Base-by-base conservation (phyloP, 192 early-diverging fungal genomes). In the Podila minutissima region DNA sequence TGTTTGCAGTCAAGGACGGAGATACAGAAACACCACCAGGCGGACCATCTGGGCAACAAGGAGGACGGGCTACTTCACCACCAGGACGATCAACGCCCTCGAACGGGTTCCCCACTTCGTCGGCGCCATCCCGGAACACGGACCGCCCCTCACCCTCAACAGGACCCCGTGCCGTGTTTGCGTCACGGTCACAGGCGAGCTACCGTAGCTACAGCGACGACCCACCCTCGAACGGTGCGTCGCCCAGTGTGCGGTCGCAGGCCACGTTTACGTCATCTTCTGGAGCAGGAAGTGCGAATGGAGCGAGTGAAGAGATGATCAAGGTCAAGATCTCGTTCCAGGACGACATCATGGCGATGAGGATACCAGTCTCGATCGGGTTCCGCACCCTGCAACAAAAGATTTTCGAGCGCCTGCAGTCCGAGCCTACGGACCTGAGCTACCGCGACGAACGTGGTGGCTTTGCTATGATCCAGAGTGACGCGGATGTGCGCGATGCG, bases 311-410 rank as follows among this genome's bases (percentile, higher is more conserved):
- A 15, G 72, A 75, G 62, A 68, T 73, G 62, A 89, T 94, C 55
- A 94, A 93, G 72, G 86, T 93, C 64, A 94, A 94, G 81, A 89
- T 94, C 60, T 86, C 86, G 60, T 86, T 90, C 69, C 82, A 87
- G 38, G 91, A 88, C 53, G 93, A 94, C 57, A 89, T 93, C 72
- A 89, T 92, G 72, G 93, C 93, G 11, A 90, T 94, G 63, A 88
- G 89, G 65, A 79, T 94, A 64, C 87, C 91, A 0, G 83, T 86
- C 9, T 71, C 84, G 59, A 84, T 89, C 75, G 86, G 87, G 31
- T 85, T 90, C 50, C 75, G 67, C 8, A 69, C 83, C 33, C 75
- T 94, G n/a, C 83, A 87, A 53, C 81, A 86, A 63, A 88, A 89
- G 69, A 89, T 94, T 50, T 83, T 86, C 37, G 85, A 89, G 37